Evolutionary conservation across 2,329 filamentous ascomycete species (phyloP), one percentile per base, ranked within the genome.

Genomic region (Aspergillus quadrilineatus): DNA sequence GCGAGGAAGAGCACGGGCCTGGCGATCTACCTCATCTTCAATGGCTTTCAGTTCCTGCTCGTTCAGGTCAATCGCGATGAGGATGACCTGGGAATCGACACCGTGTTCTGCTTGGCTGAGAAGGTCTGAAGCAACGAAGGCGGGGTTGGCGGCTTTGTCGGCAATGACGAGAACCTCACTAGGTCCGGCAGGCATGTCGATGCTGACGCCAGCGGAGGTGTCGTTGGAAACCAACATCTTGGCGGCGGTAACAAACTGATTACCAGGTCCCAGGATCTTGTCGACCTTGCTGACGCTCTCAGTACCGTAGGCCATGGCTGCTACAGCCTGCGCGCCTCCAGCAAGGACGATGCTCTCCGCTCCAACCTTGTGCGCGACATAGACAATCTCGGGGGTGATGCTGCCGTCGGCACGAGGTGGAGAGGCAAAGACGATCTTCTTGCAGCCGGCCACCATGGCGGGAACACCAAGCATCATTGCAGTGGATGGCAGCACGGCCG

Each of bases 221-320:
- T 99, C 94, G 74, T 99, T 99, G 75, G 89, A 90, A 43, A 99
- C 94, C 66, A 92, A 83, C 94, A 99, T 99, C 84, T 99, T 99
- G 51, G 90, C 94, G 0, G 94, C 94, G 0, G 94, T 99, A 41
- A 99, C 94, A 70, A 97, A 99, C 75, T 97, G 94, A 77, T 99
- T 99, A 36, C 94, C 94, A 2, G 94, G 94, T 0, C 94, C 94
- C 10, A 97, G 85, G 65, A 99, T 97, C 84, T 99, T 99, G 81
- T 99, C 94, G 6, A 99, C 94, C 79, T 99, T 99, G 74, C 82
- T 90, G 50, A 99, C 86, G 65, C 87, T 93, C 75, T 97, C 89
- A 0, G 94, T 99, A 47, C 94, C 94, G 76, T 99, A 99, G 2
- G 94, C 94, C 88, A 99, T 89, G 47, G 94, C 94, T 17, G 93